Evolutionary conservation across 1,139 yeast species (phyloP).

Genomic region (Lizanozyma gosingica): DNA sequence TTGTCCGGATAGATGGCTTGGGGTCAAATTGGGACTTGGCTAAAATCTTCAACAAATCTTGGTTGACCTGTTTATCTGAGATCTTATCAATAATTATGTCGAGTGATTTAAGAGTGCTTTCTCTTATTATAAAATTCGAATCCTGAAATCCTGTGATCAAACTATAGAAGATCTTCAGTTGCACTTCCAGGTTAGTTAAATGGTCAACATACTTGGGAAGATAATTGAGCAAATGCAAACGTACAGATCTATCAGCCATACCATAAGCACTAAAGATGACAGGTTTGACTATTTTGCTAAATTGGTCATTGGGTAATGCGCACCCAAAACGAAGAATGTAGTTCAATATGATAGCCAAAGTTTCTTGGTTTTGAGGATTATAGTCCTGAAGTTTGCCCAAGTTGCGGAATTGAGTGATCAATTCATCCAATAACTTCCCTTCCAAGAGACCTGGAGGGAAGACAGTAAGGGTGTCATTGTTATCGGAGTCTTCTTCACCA

Average conservation of each 20-base stretch:
- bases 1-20: constrained; percentile 75
- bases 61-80: constrained; percentile 75
- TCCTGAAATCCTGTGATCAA: constrained; percentile 78
- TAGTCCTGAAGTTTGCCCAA: constrained; percentile 4
- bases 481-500: constrained; percentile 8
- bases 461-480: constrained; percentile 13
- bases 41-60: constrained; percentile 68
- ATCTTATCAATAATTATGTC: constrained; percentile 57
- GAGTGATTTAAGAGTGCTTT: constrained; percentile 70
- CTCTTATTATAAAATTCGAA: constrained; percentile 71
- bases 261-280: constrained; percentile 54
- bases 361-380: constrained; percentile 26
- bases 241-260: constrained; percentile 65
- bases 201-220: constrained; percentile 47
- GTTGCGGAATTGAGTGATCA: constrained; percentile 30
- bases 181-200: constrained; percentile 54
- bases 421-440: constrained; percentile 58
- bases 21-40: constrained; percentile 88
- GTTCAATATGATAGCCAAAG: constrained; percentile 34
- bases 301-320: constrained; percentile 28
- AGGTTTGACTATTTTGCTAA: constrained; percentile 48
- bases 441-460: constrained; percentile 58
- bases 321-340: constrained; percentile 38
- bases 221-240: constrained; percentile 59
- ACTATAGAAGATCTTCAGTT: constrained; percentile 59